Evolutionary conservation across 805 yeast genomes (phyloP).

Genomic region (Spathaspora arborariae): DNA sequence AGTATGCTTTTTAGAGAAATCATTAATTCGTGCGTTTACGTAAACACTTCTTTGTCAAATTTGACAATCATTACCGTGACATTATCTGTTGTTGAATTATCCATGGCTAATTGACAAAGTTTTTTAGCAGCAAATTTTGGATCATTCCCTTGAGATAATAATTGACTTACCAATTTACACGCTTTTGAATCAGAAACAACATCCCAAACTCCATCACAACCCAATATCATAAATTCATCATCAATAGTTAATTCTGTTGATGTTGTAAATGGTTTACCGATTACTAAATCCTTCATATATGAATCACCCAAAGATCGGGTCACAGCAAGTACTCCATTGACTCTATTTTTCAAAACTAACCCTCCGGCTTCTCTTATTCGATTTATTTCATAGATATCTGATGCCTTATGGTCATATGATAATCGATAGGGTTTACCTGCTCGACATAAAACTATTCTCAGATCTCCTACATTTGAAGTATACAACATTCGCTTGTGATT

Average conservation of each 20-base stretch:
- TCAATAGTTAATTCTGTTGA: conserved; percentile 63
- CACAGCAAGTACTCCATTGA: conserved; percentile 93
- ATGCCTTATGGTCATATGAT: conserved; percentile 91
- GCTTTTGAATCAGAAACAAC: conserved; percentile 85
- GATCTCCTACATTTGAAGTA: conserved; percentile 95
- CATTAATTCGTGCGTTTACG: not conserved
- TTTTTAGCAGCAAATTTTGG: conserved; percentile 65
- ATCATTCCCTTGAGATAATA: conserved; percentile 36
- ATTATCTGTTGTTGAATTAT: conserved; percentile 81
- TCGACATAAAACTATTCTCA: conserved; percentile 76
- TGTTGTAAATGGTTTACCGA: conserved; percentile 91
- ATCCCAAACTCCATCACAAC: conserved; percentile 98
- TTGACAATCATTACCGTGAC: conserved; percentile 87
- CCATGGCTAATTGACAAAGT: conserved; percentile 71
- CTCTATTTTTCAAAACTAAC: conserved; percentile 81
- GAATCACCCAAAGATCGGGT: conserved; percentile 90
- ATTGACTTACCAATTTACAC: conserved; percentile 59
- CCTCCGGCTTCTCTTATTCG: conserved; percentile 83
- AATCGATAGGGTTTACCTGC: conserved; percentile 72
- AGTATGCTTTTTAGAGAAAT: not conserved
- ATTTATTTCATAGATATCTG: conserved; percentile 71
- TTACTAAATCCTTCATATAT: conserved; percentile 85
- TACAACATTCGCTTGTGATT: conserved; percentile 72
- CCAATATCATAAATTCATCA: conserved; percentile 81
- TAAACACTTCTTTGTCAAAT: conserved; percentile 45